Evolutionary conservation across 257 asterid genomes (phyloP).

Genomic region (Fraxinus excelsior): DNA sequence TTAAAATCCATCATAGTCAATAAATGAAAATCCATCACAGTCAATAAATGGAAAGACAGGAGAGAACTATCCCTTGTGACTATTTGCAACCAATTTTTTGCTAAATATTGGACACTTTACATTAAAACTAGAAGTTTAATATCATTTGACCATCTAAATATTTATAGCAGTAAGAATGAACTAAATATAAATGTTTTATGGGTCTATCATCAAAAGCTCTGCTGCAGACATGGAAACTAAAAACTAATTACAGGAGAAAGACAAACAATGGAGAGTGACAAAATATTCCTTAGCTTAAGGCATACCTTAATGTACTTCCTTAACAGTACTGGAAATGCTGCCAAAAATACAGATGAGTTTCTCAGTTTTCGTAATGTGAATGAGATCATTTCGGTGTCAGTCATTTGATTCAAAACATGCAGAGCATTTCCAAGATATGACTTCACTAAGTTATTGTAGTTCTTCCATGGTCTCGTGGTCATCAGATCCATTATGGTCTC

Average conservation of each 20-base stretch:
- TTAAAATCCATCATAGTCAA: not conserved
- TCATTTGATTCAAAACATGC: constrained; percentile 92
- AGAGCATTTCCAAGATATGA: constrained; percentile 94
- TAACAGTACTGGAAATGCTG: constrained; percentile 80
- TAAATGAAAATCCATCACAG: not conserved
- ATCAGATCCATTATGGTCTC: constrained; percentile 60
- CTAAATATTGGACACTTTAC: constrained; percentile 9
- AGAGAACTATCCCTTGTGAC: not conserved
- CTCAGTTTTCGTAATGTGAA: constrained; percentile 71
- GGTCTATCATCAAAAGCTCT: constrained; percentile 6
- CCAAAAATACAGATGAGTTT: constrained; percentile 68
- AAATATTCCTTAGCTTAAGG: not conserved
- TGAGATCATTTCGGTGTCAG: constrained; percentile 83
- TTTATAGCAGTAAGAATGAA: not conserved
- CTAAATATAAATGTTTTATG: not conserved
- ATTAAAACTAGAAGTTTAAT: constrained; percentile 1
- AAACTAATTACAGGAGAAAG: not conserved
- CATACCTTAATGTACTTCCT: constrained; percentile 90
- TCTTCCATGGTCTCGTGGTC: constrained; percentile 76
- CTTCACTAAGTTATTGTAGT: constrained; percentile 73
- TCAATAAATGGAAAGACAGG: not conserved
- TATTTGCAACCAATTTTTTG: not conserved
- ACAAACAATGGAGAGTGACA: constrained; percentile 8
- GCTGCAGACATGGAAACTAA: not conserved
- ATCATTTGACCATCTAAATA: constrained; percentile 17